phyloP scores from a whole-genome alignment of 371 early-diverging fungal genomes.

The Chytridium lagenaria region DNA sequence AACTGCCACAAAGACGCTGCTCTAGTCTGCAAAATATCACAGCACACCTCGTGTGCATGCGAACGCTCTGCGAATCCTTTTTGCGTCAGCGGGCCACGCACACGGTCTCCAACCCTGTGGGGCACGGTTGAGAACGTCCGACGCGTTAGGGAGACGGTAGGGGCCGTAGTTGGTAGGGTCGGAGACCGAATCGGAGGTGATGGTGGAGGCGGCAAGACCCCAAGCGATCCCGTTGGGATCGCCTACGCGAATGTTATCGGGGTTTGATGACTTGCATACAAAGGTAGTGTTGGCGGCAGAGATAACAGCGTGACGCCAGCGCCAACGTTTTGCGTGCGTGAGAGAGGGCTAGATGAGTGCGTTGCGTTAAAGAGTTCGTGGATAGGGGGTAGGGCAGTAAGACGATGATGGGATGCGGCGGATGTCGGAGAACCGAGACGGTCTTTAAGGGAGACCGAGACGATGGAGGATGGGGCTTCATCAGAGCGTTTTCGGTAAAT shows the following conservation, averaged over 20 bases:
- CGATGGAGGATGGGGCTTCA: too few species aligned
- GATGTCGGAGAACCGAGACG: too few species aligned
- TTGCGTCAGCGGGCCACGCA: conserved; percentile 4
- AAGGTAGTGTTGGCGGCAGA: background rate
- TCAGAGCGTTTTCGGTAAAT: too few species aligned
- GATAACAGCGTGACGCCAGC: background rate
- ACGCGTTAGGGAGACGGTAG: background rate
- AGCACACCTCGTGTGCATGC: background rate
- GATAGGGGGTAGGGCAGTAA: too few species aligned
- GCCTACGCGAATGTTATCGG: background rate
- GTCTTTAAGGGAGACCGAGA: too few species aligned
- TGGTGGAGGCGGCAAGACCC: conserved; percentile 4
- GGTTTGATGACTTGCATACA: background rate
- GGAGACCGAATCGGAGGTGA: background rate
- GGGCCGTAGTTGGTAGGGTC: background rate
- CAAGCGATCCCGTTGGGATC: background rate
- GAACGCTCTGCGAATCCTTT: background rate
- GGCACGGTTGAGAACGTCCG: background rate
- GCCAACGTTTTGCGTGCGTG: background rate
- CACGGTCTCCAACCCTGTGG: background rate
- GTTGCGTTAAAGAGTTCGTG: background rate
- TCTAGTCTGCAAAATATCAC: background rate
- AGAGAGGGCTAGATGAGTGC: background rate
- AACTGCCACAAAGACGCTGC: background rate
- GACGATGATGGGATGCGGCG: too few species aligned